Evolutionary conservation across 352 stramenopile genomes (phyloP), one percentile per base, ranked within the genome.

Genomic region (Aphanomyces euteiches): DNA sequence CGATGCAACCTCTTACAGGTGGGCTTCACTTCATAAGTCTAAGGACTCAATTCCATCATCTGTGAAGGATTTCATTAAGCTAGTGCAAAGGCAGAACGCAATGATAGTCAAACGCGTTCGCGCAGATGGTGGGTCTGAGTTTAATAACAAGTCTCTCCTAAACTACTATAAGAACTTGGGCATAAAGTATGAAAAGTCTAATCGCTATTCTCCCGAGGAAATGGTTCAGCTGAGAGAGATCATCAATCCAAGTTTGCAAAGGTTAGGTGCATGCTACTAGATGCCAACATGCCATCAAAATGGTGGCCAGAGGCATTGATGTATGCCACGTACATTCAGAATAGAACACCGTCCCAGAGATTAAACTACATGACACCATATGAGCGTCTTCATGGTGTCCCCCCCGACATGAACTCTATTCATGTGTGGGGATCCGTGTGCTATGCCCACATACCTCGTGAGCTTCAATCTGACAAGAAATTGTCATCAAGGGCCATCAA

Each of bases 301-400:
- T 53, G 45, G 45, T 53, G 45, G 45, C 45, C 45, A 53, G 45
- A 53, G n/a, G 45, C n/a, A 15, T 19, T 53, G n/a, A 2, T 53
- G 45, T 53, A 53, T 53, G 45, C 13, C 45, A 53, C 13, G 13
- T 53, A 53, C 45, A 53, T 53, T 19, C 45, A 53, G n/a, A 53
- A 53, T 53, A 53, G 45, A 19, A 53, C 45, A 53, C 45, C 45
- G 13, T n/a, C 13, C n/a, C 13, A 15, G 45, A 53, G 45, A 19
- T 53, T 53, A 53, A 19, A 15, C 13, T 53, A 53, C 45, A 53
- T n/a, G n/a, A 53, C 13, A 15, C 45, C 45, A 53, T 53, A 53
- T 19, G 45, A 53, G n/a, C 1, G 13, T n/a, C 13, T 53, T 2
- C n/a, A 53, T 53, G 45, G 45, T 15, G n/a, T n/a, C 13, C 45